phyloP scores from a whole-genome alignment of 2,329 filamentous ascomycete genomes.

The Pezicula radicicola region DNA sequence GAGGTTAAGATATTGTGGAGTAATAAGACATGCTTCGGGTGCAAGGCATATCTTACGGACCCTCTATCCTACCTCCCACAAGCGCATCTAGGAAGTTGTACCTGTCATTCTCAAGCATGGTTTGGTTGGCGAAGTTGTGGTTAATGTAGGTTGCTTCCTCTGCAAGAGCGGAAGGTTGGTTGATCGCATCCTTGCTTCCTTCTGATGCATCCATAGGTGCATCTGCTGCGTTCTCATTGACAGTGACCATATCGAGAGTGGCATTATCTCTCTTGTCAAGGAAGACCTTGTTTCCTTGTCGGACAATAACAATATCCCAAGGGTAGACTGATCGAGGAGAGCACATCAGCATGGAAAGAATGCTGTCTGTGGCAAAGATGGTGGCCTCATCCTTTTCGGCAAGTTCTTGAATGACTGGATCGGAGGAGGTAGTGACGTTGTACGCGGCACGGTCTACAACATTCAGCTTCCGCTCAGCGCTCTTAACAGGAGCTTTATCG shows the following conservation, averaged over 20 bases:
- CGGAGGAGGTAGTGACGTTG: constrained; percentile 95
- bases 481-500: constrained; percentile 91
- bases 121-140: constrained; percentile 98
- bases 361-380: constrained; percentile 95
- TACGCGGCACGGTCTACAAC: constrained; percentile 93
- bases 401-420: constrained; percentile 95
- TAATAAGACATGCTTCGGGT: too few relatives aligned
- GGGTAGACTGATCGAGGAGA: constrained; percentile 94
- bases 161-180: constrained; percentile 88
- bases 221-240: constrained; percentile 98
- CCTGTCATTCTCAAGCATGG: constrained; percentile 74
- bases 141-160: constrained; percentile 99
- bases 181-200: constrained; percentile 90
- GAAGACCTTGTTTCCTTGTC: constrained; percentile 95
- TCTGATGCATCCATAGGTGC: constrained; percentile 89
- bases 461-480: constrained; percentile 80
- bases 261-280: constrained; percentile 97
- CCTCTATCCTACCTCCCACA: too few relatives aligned
- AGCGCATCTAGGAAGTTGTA: too few relatives aligned
- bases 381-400: constrained; percentile 94
- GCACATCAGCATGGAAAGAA: constrained; percentile 99
- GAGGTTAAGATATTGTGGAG: too few relatives aligned
- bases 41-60: too few relatives aligned
- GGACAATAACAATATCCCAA: constrained; percentile 94
- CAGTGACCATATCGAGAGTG: constrained; percentile 93